Percentiles rank a stretch among this genome's conserved stretches.
Evolutionary conservation across 768 basidiomycete genomes (phyloP).

Genomic region (Phanerochaete sordida): DNA sequence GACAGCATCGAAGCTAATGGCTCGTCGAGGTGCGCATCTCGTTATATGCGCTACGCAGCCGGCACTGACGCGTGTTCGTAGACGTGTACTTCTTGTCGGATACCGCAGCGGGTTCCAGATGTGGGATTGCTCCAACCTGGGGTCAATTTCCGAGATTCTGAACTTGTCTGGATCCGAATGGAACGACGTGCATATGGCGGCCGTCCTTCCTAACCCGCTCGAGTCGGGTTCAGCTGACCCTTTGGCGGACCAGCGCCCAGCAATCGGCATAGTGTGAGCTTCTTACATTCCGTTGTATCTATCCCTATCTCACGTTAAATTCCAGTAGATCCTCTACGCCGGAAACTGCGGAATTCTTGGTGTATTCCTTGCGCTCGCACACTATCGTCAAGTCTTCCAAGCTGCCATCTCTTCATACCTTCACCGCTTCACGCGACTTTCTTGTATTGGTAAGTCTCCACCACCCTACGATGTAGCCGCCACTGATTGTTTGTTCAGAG

Average conservation of each 20-base stretch:
- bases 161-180: conserved; percentile 40
- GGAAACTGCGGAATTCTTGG: conserved; percentile 29
- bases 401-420: conserved; percentile 39
- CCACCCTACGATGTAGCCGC: neutral
- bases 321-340: conserved; percentile 16
- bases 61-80: conserved; percentile 8
- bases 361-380: conserved; percentile 48
- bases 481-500: conserved; percentile 34
- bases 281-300: neutral
- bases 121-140: conserved; percentile 59
- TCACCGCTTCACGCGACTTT: conserved; percentile 45
- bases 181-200: conserved; percentile 36
- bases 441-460: conserved; percentile 52
- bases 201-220: conserved; percentile 31
- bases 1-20: conserved; percentile 26
- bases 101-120: conserved; percentile 53
- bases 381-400: conserved; percentile 45
- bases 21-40: conserved; percentile 13
- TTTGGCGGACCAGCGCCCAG: conserved; percentile 28
- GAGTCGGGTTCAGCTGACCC: conserved; percentile 22
- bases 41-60: neutral
- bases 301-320: neutral
- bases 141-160: conserved; percentile 47
- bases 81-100: conserved; percentile 49
- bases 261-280: conserved; percentile 34